Base-by-base conservation (phyloP, 441 rosid genomes). In the Hypseocharis bilobata region DNA sequence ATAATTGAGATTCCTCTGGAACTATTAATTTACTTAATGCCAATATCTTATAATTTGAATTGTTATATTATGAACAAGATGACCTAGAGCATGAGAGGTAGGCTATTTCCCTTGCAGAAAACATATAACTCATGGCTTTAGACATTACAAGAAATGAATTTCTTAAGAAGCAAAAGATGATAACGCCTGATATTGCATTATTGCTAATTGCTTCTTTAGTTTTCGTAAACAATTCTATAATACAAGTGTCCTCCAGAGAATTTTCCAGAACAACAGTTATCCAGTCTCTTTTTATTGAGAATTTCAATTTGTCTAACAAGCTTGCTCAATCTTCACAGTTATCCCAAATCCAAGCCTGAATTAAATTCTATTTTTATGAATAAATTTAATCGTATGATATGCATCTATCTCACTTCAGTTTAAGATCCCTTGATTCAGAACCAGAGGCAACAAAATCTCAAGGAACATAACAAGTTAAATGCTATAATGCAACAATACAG, bases 141-240 rank as follows among this genome's bases (percentile, higher is more conserved):
- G 16, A 52, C 58, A 44, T 44, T 52, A 52, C 29, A 52, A 22
- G 16, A 52, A 52, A 52, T 23, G 58, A 52, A n/a, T n/a, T n/a
- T n/a, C n/a, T n/a, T n/a, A 34, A 3, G 40, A 6, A 34, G 10
- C 6, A 34, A 34, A 34, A 34, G 40, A 34, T 34, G 10, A 34
- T 20, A 19, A 52, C 28, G 23, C 8, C 28, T 20, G 57, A 52
- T 3, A 52, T 25, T 23, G 57, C 57, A n/a, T n/a, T n/a, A n/a
- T n/a, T n/a, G n/a, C n/a, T n/a, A n/a, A 52, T 25, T 23, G 57
- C 57, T 52, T 52, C 29, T 52, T 23, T 23, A 52, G 23, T 8
- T 22, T 23, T 23, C 28, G 23, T 26, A 4, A 25, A 14, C 60
- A 56, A 27, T 56, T 56, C 7, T 27, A 27, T 22, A 27, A 22